Conservation (phyloP, 73 alveolate genomes). For the Stentor roeselii region DNA sequence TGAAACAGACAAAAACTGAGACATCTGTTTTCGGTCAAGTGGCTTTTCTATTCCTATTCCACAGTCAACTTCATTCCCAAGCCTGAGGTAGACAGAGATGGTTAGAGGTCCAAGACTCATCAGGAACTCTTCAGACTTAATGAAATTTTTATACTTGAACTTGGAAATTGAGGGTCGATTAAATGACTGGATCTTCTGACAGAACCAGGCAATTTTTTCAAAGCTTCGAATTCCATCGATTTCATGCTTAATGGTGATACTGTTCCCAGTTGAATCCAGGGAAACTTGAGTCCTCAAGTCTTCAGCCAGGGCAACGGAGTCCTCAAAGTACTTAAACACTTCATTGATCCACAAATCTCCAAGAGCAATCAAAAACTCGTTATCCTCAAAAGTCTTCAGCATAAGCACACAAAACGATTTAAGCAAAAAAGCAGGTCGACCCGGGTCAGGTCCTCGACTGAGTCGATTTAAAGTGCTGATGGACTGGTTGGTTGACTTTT, state of each 20-base stretch:
- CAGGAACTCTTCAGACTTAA: background rate
- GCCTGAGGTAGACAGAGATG: background rate
- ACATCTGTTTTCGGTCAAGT: slow-evolving; percentile 1
- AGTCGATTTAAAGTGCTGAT: background rate
- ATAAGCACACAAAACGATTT: background rate
- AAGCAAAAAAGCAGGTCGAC: background rate
- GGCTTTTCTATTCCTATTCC: slow-evolving; percentile 17
- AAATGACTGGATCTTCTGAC: background rate
- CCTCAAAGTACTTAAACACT: background rate
- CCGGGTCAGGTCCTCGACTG: background rate
- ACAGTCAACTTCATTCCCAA: background rate
- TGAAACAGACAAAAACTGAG: background rate
- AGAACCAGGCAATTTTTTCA: background rate
- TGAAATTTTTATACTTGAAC: background rate
- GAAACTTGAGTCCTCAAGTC: background rate
- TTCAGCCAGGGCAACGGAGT: background rate
- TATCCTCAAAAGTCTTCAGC: background rate
- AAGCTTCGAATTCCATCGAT: background rate
- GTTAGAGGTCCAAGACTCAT: slow-evolving; percentile 5
- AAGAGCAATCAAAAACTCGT: background rate
- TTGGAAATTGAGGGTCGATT: background rate
- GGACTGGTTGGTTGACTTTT: slow-evolving; percentile 13
- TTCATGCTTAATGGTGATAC: slow-evolving; percentile 10
- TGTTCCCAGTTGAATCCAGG: background rate
- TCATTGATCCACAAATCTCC: slow-evolving; percentile 16